Evolutionary conservation across 2,329 filamentous ascomycete genomes (phyloP), one percentile per base, ranked within the genome.

Genomic region (Xylaria multiplex): DNA sequence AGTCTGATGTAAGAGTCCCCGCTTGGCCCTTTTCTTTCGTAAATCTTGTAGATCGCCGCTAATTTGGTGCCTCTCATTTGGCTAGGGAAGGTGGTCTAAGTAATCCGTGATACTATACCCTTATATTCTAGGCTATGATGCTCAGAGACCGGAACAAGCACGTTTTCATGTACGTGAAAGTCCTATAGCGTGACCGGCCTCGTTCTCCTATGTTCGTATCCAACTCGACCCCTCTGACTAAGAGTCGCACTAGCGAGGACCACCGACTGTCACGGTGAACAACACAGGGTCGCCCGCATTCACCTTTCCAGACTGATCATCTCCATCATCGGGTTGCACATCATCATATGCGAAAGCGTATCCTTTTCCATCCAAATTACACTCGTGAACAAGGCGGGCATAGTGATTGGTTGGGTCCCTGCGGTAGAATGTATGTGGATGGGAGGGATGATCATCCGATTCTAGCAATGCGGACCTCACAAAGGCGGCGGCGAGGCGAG

Each of bases 341-440:
- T 89, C 86, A 70, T 89, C 87, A 61, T 88, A 89, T 0, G 86
- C 84, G 73, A 88, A 88, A 0, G 85, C 85, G 73, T 90, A 89
- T 9, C 87, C 86, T 69, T 82, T 83, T 1, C 82, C 79, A 71
- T 88, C 85, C 7, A 85, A 68, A 63, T 84, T 86, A 24, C 77
- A 79, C 62, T 79, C 81, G 73, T 89, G 86, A 58, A 88, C 84
- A 58, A 89, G 81, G 37, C 85, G 79, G 6, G 83, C 79, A 71
- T 88, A 89, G 74, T 89, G 86, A 69, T 88, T 89, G 2, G 85
- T 86, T 42, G 83, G 78, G 0, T 79, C 74, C 13, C 78, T 71
- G 50, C 70, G 62, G 70, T 81, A 83, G 64, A 79, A 82, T 2
- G 74, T 80, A 3, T 62, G 65, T 0, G 78, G 76, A 5, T 70